A percentile compares a stretch with the other conserved stretches of the same genome.
phyloP scores from a whole-genome alignment of 495 filamentous ascomycete species.

The Podospora didyma region DNA sequence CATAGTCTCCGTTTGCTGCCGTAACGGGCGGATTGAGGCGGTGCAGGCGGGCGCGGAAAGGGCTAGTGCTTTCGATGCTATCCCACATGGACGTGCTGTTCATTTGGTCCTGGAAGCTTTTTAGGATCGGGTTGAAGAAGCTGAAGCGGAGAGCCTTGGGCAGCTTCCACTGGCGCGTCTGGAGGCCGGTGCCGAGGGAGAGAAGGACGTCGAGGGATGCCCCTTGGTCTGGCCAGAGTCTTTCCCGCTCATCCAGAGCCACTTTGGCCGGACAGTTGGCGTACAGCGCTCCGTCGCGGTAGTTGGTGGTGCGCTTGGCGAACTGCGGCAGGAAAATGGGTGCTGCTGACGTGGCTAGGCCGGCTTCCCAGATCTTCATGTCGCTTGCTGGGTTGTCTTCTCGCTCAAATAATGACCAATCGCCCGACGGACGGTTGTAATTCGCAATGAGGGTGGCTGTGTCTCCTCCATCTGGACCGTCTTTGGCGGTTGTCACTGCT shows the following conservation, averaged over 20 bases:
- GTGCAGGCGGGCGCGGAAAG: not conserved
- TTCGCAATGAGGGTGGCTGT: constrained; percentile 3
- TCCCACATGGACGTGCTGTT: constrained; percentile 1
- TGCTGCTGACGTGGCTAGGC: constrained; percentile 4
- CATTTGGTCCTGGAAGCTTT: not conserved
- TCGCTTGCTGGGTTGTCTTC: not conserved
- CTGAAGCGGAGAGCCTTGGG: not conserved
- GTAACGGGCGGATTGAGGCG: not conserved
- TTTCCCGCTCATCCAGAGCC: constrained; percentile 2
- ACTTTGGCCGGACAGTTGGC: constrained; percentile 4
- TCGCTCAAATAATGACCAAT: not conserved
- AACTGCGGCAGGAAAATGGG: constrained; percentile 5
- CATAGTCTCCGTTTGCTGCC: not conserved
- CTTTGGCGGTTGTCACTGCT: constrained; percentile 6
- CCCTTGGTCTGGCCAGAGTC: constrained; percentile 2
- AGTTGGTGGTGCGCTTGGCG: not conserved
- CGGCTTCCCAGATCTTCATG: constrained; percentile 5
- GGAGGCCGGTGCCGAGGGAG: constrained; percentile 1
- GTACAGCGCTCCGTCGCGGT: constrained; percentile 4
- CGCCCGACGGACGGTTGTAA: constrained; percentile 5
- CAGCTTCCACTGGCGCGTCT: not conserved
- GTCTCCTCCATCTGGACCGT: not conserved
- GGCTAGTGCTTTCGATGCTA: not conserved
- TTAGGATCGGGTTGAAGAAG: not conserved
- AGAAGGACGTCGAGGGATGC: constrained; percentile 1